Conservation (phyloP, 257 asterid genomes). For the Sherardia arvensis region DNA sequence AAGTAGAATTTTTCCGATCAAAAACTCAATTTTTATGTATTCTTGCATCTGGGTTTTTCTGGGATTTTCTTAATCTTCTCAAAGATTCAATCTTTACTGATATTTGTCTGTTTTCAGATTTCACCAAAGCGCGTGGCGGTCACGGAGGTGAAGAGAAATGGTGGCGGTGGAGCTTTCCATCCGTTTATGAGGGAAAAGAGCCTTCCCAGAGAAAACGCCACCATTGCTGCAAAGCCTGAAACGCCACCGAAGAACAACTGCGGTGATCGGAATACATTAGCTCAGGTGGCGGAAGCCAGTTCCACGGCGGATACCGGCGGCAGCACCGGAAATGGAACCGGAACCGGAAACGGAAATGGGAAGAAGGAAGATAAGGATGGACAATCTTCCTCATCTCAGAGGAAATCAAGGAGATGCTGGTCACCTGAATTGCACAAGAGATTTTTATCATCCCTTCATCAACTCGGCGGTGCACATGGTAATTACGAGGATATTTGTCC, state of each 20-base stretch:
- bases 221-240: neutral
- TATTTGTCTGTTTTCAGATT: slow-evolving; percentile 16
- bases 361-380: slow-evolving; percentile 41
- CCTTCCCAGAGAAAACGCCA: neutral
- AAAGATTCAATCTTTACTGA: slow-evolving; percentile 11
- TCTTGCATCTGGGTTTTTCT: slow-evolving; percentile 9
- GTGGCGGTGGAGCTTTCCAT: slow-evolving; percentile 55
- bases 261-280: slow-evolving; percentile 13
- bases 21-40: slow-evolving; percentile 1
- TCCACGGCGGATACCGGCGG: slow-evolving; percentile 49
- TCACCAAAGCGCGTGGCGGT: slow-evolving; percentile 28
- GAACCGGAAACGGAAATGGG: neutral
- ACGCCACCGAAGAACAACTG: neutral
- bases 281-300: slow-evolving; percentile 26
- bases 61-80: slow-evolving; percentile 13
- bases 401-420: slow-evolving; percentile 78
- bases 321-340: slow-evolving; percentile 17
- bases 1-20: neutral
- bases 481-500: neutral
- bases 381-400: slow-evolving; percentile 20
- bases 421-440: slow-evolving; percentile 58
- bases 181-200: slow-evolving; percentile 48
- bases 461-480: slow-evolving; percentile 87
- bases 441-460: slow-evolving; percentile 61
- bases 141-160: slow-evolving; percentile 38